phyloP scores from a whole-genome alignment of 306 rosid species.

The Cucurbita ficifolia region DNA sequence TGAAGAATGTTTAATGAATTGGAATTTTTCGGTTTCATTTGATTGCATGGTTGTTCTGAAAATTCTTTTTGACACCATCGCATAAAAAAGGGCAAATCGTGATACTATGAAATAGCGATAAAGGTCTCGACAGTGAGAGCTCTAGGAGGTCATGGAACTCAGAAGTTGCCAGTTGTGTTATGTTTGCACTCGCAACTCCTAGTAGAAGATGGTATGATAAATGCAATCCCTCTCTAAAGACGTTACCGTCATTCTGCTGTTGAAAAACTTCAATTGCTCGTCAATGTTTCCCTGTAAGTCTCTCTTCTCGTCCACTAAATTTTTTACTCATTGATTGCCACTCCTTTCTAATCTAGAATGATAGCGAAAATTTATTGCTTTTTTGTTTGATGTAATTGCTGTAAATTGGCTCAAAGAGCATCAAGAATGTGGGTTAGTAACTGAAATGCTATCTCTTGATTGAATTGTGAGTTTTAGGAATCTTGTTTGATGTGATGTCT shows the following conservation, averaged over 20 bases:
- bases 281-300: not conserved
- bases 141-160: not conserved
- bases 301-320: not conserved
- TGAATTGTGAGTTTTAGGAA: not conserved
- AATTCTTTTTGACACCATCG: not conserved
- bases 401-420: not conserved
- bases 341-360: not conserved
- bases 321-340: not conserved
- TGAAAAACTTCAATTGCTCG: not conserved
- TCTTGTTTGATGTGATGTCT: not conserved
- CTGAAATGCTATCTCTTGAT: not conserved
- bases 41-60: not conserved
- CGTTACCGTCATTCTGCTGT: not conserved
- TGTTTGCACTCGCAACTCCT: not conserved
- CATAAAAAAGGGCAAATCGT: not conserved
- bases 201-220: not conserved
- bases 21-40: not conserved
- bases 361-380: not conserved
- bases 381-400: not conserved
- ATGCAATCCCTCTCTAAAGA: not conserved
- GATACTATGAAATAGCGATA: not conserved
- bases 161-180: not conserved
- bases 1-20: conserved; percentile 2
- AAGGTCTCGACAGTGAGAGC: not conserved
- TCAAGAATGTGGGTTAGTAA: too few relatives aligned